phyloP scores from a whole-genome alignment of 2,329 filamentous ascomycete genomes.

The Verticillium tricorpus region DNA sequence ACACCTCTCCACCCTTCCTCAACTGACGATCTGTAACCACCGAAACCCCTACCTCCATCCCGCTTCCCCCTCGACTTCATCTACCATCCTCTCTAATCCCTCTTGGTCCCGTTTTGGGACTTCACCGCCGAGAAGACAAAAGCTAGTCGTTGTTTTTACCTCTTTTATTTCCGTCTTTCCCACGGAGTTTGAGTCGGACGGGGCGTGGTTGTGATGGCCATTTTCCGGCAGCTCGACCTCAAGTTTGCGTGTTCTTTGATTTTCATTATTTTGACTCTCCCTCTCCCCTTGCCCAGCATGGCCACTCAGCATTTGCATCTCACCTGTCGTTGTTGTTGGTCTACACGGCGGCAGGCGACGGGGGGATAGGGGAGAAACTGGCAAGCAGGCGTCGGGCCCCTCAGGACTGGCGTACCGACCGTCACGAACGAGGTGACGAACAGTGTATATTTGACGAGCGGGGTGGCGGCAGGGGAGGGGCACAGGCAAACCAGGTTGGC shows the following conservation, averaged over 20 bases:
- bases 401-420: not conserved
- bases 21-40: not conserved
- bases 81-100: not conserved
- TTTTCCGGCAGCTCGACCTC: slow-evolving; percentile 26
- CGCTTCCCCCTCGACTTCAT: not conserved
- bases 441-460: slow-evolving; percentile 2
- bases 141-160: not conserved
- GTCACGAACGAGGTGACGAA: slow-evolving; percentile 2
- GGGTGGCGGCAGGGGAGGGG: not conserved
- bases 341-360: not conserved
- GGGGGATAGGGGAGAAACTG: not conserved
- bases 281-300: not conserved
- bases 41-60: not conserved
- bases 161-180: not conserved
- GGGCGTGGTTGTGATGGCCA: not conserved
- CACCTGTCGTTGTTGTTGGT: not conserved
- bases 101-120: not conserved
- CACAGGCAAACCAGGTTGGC: not conserved
- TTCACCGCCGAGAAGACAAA: not conserved
- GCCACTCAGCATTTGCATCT: slow-evolving; percentile 5
- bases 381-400: not conserved
- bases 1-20: not conserved
- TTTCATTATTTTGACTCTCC: not conserved
- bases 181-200: not conserved
- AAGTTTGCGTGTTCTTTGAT: slow-evolving; percentile 9